Percentiles rank a stretch among this genome's conserved stretches.
phyloP scores from a whole-genome alignment of 139 green algal genomes.

The Chlorella sp. region DNA sequence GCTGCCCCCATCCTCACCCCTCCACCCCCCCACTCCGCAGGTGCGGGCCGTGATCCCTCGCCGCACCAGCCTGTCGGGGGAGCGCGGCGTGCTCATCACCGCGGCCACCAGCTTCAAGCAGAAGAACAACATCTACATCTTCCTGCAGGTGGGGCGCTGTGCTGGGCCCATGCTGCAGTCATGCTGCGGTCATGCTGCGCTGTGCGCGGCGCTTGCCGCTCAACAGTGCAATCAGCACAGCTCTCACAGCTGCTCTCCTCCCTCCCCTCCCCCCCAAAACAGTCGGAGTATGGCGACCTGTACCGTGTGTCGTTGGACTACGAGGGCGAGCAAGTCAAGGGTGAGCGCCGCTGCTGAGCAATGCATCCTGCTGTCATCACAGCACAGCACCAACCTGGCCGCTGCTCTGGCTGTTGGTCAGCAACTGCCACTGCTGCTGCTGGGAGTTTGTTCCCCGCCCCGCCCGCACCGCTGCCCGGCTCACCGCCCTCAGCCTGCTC shows the following conservation, averaged over 20 bases:
- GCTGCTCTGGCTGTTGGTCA: no score
- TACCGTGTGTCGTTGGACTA: slow-evolving; percentile 94
- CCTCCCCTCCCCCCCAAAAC: slow-evolving; percentile 25
- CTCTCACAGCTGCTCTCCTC: background rate
- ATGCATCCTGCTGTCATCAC: no score
- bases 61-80: slow-evolving; percentile 76
- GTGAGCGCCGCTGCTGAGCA: background rate
- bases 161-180: background rate
- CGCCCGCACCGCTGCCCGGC: no score
- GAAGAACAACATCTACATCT: slow-evolving; percentile 95
- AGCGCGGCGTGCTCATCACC: slow-evolving; percentile 93
- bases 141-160: slow-evolving; percentile 77
- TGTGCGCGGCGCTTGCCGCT: no score
- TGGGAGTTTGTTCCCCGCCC: background rate
- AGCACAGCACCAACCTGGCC: no score
- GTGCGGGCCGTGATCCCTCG: slow-evolving; percentile 94
- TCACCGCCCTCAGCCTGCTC: background rate
- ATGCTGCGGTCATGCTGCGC: background rate
- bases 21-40: slow-evolving; percentile 36
- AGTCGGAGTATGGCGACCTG: slow-evolving; percentile 98
- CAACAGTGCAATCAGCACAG: no score
- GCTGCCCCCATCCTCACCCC: no score
- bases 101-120: slow-evolving; percentile 82
- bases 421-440: no score
- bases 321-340: slow-evolving; percentile 73